phyloP scores from a whole-genome alignment of 371 early-diverging fungal species.

The Umbelopsis sp. region DNA sequence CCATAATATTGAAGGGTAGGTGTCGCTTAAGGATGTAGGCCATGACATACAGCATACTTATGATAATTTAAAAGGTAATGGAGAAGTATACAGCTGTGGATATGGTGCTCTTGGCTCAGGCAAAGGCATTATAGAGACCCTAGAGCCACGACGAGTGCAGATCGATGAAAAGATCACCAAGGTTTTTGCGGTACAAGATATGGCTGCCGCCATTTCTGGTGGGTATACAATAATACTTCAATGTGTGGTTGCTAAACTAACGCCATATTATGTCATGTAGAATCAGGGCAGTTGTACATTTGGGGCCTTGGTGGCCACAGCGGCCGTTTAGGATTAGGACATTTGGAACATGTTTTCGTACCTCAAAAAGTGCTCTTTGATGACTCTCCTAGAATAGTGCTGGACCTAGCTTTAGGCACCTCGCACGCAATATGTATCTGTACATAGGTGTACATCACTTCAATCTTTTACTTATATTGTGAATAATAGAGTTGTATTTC shows the following conservation, averaged over 20 bases:
- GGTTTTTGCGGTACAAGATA: slow-evolving; percentile 62
- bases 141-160: slow-evolving; percentile 44
- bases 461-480: too few species aligned
- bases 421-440: slow-evolving; percentile 43
- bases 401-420: slow-evolving; percentile 54
- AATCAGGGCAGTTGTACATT: slow-evolving; percentile 54
- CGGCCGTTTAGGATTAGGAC: slow-evolving; percentile 56
- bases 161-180: slow-evolving; percentile 36
- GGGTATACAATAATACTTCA: slow-evolving; percentile 17
- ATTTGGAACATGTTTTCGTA: slow-evolving; percentile 46
- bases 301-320: slow-evolving; percentile 65
- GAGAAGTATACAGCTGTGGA: slow-evolving; percentile 71
- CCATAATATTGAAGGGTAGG: slow-evolving; percentile 59
- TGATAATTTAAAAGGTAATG: slow-evolving; percentile 32
- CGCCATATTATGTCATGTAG: slow-evolving; percentile 26
- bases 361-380: slow-evolving; percentile 44
- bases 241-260: neutral
- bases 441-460: neutral
- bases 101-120: slow-evolving; percentile 77
- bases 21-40: too few species aligned
- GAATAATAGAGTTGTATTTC: neutral
- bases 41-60: neutral
- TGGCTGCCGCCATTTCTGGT: slow-evolving; percentile 66
- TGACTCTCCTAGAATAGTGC: slow-evolving; percentile 35
- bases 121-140: slow-evolving; percentile 43